Conservation (phyloP, 164 flowering plant species). For the Dillenia suffruticosa region DNA sequence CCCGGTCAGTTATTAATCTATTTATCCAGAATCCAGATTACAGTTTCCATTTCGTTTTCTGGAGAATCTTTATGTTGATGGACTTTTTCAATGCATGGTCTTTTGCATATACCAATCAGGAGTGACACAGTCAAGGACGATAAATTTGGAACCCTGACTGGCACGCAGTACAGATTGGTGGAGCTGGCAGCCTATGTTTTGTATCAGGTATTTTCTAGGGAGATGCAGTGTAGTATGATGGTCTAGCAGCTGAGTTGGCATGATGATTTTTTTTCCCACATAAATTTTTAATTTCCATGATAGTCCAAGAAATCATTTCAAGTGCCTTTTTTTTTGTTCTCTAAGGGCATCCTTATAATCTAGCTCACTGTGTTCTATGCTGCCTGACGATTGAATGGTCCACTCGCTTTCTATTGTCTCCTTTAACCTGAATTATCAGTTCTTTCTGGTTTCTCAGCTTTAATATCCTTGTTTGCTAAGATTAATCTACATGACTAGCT, state of each 20-base stretch:
- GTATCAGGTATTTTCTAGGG: constrained; percentile 48
- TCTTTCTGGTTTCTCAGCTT: too few relatives aligned
- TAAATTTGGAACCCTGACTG: constrained; percentile 46
- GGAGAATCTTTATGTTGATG: constrained; percentile 1
- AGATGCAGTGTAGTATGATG: neutral
- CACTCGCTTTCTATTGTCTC: too few relatives aligned
- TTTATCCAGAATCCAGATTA: neutral
- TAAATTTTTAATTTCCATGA: neutral
- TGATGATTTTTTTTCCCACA: neutral
- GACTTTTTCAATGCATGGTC: constrained; percentile 7
- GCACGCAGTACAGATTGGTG: constrained; percentile 47
- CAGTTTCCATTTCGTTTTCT: neutral
- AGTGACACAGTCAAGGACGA: constrained; percentile 61
- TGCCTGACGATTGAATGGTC: too few relatives aligned
- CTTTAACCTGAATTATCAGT: too few relatives aligned
- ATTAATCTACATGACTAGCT: too few relatives aligned
- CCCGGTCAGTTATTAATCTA: constrained; percentile 38
- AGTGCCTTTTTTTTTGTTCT: neutral
- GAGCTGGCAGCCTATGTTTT: constrained; percentile 88
- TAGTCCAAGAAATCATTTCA: neutral
- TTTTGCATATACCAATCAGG: constrained; percentile 36
- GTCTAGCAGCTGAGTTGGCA: neutral
- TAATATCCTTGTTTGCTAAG: too few relatives aligned
- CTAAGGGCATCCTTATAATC: too few relatives aligned
- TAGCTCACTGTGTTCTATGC: too few relatives aligned